Percentiles rank a stretch among this genome's conserved stretches.
Evolutionary conservation across 2,329 filamentous ascomycete species (phyloP).

Genomic region (Paradendryphiella salina): DNA sequence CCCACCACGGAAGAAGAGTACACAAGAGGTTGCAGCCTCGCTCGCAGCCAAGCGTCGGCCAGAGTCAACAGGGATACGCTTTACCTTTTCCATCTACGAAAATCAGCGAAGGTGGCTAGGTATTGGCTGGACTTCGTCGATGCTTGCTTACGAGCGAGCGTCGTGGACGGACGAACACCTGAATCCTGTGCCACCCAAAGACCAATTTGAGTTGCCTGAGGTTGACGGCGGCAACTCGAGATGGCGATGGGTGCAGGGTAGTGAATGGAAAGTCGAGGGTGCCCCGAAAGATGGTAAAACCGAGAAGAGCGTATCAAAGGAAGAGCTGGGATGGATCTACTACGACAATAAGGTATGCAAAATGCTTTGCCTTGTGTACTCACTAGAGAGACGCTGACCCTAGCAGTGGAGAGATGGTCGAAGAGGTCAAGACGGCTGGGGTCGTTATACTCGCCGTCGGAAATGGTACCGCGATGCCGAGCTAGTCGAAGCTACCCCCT

Average conservation of each 20-base stretch:
- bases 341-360: constrained; percentile 86
- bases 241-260: constrained; percentile 83
- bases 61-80: constrained; percentile 77
- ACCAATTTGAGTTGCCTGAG: constrained; percentile 70
- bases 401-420: constrained; percentile 84
- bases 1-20: constrained; percentile 51
- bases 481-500: constrained; percentile 71
- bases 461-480: constrained; percentile 98
- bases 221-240: constrained; percentile 65
- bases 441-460: constrained; percentile 84
- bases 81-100: constrained; percentile 95
- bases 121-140: constrained; percentile 87
- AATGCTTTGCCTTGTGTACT: not conserved
- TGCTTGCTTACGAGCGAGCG: constrained; percentile 87
- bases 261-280: constrained; percentile 85
- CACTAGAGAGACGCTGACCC: constrained; percentile 16
- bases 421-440: constrained; percentile 86
- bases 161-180: constrained; percentile 97
- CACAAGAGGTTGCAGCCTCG: constrained; percentile 53
- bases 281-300: constrained; percentile 50
- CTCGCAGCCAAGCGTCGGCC: constrained; percentile 48
- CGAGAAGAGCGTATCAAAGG: constrained; percentile 45
- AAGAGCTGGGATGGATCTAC: constrained; percentile 86
- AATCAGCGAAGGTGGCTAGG: constrained; percentile 96
- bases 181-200: constrained; percentile 74